Evolutionary conservation across 768 basidiomycete genomes (phyloP).

Genomic region (Mycena rosella): DNA sequence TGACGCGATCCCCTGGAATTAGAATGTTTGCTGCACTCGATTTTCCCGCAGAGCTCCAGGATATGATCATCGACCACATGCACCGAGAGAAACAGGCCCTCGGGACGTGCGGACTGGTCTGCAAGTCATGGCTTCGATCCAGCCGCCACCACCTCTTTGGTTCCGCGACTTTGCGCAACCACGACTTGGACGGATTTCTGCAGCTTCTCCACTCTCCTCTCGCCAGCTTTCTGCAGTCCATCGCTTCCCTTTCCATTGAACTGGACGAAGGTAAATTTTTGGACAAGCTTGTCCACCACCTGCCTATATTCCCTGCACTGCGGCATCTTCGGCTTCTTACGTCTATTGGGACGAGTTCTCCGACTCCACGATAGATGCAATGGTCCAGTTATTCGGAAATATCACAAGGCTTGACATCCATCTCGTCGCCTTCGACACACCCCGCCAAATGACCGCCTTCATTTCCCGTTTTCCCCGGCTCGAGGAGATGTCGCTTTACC

Average conservation of each 20-base stretch:
- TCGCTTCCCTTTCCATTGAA: background rate
- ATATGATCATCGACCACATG: slow-evolving; percentile 29
- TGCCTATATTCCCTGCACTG: background rate
- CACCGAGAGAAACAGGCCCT: slow-evolving; percentile 21
- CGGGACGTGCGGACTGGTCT: slow-evolving; percentile 25
- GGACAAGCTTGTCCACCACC: slow-evolving; percentile 1
- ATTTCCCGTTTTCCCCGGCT: background rate
- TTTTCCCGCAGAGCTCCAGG: slow-evolving; percentile 34
- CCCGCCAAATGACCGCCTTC: background rate
- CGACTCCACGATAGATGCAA: background rate
- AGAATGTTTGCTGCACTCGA: background rate
- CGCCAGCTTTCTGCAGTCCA: too few species aligned
- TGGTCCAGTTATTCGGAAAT: background rate
- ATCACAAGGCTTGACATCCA: slow-evolving; percentile 5
- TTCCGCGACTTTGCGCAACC: background rate
- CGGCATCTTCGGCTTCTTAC: slow-evolving; percentile 3
- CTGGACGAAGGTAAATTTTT: background rate
- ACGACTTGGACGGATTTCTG: background rate
- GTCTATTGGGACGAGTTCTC: background rate
- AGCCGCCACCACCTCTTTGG: slow-evolving; percentile 32
- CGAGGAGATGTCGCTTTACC: background rate
- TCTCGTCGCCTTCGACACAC: background rate
- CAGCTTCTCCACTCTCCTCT: background rate
- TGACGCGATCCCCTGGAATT: too few species aligned
- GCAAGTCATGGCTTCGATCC: slow-evolving; percentile 15